Evolutionary conservation across 23 red algal genomes (phyloP).

Genomic region (Pyropia haitanensis): DNA sequence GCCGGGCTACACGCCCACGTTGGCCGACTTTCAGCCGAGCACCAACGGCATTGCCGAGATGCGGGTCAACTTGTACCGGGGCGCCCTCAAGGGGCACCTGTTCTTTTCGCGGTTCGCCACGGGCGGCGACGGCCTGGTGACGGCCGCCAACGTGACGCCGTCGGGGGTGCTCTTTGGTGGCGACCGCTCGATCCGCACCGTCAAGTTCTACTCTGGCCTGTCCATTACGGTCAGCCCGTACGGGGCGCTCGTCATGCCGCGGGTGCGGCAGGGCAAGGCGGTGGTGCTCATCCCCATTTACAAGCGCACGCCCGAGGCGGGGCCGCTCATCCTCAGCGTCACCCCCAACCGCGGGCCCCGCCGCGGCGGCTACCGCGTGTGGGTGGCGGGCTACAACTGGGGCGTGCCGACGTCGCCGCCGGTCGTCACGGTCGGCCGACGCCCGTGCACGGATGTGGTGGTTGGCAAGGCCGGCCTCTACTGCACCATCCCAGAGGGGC

Average conservation of each 20-base stretch:
- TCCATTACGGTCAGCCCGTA: conserved; percentile 17
- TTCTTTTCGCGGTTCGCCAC: conserved; percentile 34
- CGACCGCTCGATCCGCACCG: background rate
- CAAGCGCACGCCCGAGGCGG: too few relatives aligned
- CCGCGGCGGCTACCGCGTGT: too few relatives aligned
- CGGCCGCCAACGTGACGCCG: background rate
- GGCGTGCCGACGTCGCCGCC: too few relatives aligned
- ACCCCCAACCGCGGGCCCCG: too few relatives aligned
- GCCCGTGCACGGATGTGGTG: too few relatives aligned
- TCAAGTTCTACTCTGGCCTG: conserved; percentile 18
- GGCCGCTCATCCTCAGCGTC: too few relatives aligned
- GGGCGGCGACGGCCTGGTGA: conserved; percentile 2
- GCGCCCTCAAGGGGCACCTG: conserved; percentile 24
- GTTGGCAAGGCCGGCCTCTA: too few relatives aligned
- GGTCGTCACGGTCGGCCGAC: too few relatives aligned
- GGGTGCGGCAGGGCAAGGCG: conserved; percentile 18
- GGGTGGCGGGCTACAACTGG: too few relatives aligned
- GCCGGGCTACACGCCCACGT: background rate
- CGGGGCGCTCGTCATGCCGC: conserved; percentile 32
- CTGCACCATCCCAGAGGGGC: too few relatives aligned
- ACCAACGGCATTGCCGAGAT: conserved; percentile 41
- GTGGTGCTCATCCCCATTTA: conserved; percentile 29
- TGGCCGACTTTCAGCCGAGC: conserved; percentile 21
- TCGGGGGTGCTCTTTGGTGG: conserved; percentile 5
- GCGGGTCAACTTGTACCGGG: conserved; percentile 19